These are phyloP conservation scores for Tephrocybe sp. DNA, from an alignment of 768 basidiomycete species.

Conservation along the genomic window DNA sequence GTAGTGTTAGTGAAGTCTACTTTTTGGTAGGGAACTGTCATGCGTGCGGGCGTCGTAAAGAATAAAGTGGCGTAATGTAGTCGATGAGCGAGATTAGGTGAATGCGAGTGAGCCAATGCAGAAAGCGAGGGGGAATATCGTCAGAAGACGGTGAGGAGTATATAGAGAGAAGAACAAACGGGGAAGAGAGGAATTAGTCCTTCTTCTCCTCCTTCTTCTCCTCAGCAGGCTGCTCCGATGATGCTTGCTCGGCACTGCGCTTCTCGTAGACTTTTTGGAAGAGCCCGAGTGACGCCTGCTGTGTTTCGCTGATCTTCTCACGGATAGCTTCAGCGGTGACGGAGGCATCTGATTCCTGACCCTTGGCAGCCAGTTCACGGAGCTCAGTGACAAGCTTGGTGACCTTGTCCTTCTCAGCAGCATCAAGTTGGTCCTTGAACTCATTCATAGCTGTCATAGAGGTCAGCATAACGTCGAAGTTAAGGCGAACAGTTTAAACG, in stretches of 20 bases:
- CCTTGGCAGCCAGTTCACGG: constrained; percentile 86
- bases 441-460: constrained; percentile 76
- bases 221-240: constrained; percentile 40
- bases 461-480: constrained; percentile 4
- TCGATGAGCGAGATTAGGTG: background rate
- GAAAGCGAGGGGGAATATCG: background rate
- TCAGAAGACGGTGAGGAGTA: background rate
- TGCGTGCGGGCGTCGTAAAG: constrained; percentile 16
- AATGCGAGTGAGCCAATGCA: background rate
- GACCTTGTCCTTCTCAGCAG: constrained; percentile 92
- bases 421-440: constrained; percentile 97
- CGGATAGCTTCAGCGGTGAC: constrained; percentile 87
- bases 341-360: constrained; percentile 79
- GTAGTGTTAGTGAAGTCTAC: constrained; percentile 11
- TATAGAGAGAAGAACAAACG: background rate
- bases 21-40: constrained; percentile 15
- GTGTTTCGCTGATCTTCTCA: constrained; percentile 91
- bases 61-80: constrained; percentile 10
- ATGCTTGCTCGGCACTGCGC: constrained; percentile 69
- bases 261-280: constrained; percentile 99
- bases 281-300: constrained; percentile 91
- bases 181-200: constrained; percentile 48
- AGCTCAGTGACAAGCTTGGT: constrained; percentile 83
- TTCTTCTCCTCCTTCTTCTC: constrained; percentile 80
- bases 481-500: constrained; percentile 16